Conservation (phyloP, 1,284 basidiomycete species). For the Ustilago hordei region DNA sequence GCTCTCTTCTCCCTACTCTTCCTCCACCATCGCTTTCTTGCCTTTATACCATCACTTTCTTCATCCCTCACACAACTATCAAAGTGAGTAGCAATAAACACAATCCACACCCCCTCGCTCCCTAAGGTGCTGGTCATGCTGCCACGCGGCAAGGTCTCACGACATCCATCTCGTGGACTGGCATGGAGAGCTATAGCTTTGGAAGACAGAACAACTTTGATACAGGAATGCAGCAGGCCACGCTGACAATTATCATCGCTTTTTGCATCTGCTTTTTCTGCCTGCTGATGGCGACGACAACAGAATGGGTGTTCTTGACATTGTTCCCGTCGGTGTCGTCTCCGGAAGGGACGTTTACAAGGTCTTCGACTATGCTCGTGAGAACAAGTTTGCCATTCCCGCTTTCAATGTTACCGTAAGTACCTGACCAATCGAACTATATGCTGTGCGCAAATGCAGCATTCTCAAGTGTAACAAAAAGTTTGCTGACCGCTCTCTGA, state of each 20-base stretch:
- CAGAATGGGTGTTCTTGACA: slow-evolving; percentile 65
- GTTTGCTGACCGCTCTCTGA: slow-evolving; percentile 4
- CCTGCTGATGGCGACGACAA: background rate
- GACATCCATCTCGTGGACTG: background rate
- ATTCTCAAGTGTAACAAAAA: background rate
- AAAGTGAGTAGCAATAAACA: slow-evolving; percentile 31
- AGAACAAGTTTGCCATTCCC: slow-evolving; percentile 68
- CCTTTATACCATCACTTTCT: slow-evolving; percentile 12
- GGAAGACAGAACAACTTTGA: background rate
- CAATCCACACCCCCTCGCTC: background rate
- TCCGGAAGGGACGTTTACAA: slow-evolving; percentile 69
- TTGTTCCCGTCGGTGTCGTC: slow-evolving; percentile 68
- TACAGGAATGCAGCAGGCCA: background rate
- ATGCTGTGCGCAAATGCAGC: background rate
- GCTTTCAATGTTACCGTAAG: slow-evolving; percentile 68
- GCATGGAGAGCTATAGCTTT: background rate
- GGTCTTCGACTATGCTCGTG: slow-evolving; percentile 68
- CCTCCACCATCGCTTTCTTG: slow-evolving; percentile 11
- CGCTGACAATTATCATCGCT: slow-evolving; percentile 16
- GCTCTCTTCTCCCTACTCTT: slow-evolving; percentile 1
- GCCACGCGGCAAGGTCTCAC: background rate
- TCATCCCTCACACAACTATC: slow-evolving; percentile 10
- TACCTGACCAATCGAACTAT: background rate
- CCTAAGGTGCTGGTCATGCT: background rate
- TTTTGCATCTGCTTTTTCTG: background rate